Conservation (phyloP, 106 monocot genomes). For the Dioscorea zingiberensis region DNA sequence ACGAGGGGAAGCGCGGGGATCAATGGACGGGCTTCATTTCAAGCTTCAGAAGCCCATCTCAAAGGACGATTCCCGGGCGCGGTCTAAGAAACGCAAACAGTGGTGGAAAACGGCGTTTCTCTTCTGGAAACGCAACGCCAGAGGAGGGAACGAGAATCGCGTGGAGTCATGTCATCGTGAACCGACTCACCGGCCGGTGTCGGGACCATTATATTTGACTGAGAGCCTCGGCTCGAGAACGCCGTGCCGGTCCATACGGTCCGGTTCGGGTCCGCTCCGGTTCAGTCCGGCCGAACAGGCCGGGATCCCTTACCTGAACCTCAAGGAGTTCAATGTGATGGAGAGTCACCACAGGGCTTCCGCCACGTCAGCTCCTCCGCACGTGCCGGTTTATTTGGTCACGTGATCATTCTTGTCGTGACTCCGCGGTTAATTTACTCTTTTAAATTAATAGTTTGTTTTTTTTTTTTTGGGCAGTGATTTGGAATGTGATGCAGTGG, state of each 20-base stretch:
- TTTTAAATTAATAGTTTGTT: background rate
- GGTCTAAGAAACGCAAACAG: constrained; percentile 17
- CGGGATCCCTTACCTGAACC: constrained; percentile 33
- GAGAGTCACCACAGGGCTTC: constrained; percentile 7
- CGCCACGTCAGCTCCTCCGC: background rate
- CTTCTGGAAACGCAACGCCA: constrained; percentile 30
- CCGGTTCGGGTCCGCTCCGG: constrained; percentile 21
- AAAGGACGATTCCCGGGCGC: constrained; percentile 18
- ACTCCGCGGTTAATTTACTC: background rate
- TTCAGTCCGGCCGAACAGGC: constrained; percentile 9
- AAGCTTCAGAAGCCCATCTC: constrained; percentile 66
- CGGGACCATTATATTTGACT: constrained; percentile 24
- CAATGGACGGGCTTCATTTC: constrained; percentile 41
- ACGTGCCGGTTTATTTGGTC: constrained; percentile 48
- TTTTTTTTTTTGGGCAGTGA: background rate
- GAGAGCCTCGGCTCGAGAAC: constrained; percentile 8
- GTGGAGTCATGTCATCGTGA: background rate
- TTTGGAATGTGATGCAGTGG: background rate
- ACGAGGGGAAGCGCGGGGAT: constrained; percentile 3
- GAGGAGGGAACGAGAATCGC: background rate
- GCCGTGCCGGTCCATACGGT: constrained; percentile 9
- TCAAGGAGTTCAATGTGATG: constrained; percentile 21
- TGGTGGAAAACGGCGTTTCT: constrained; percentile 50
- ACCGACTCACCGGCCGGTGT: background rate
- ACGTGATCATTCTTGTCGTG: constrained; percentile 15